Evolutionary conservation across 768 basidiomycete species (phyloP).

Genomic region (Strobilomyces dryophilus): DNA sequence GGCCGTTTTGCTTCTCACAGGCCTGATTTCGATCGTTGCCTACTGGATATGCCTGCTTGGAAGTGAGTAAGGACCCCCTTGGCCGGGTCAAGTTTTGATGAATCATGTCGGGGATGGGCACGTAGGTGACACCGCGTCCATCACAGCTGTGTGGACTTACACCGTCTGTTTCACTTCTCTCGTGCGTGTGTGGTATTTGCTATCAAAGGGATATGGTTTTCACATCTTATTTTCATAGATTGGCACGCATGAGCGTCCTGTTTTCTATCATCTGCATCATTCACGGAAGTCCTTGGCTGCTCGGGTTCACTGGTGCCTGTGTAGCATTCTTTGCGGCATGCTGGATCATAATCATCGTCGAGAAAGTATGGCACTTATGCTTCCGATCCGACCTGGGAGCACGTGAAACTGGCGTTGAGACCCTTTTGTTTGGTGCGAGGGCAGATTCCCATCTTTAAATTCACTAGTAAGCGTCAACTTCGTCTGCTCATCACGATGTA

Average conservation of each 20-base stretch:
- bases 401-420: no score
- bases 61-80: not conserved
- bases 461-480: conserved; percentile 8
- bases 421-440: not conserved
- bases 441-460: conserved; percentile 6
- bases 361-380: not conserved
- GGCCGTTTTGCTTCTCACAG: no score
- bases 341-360: not conserved
- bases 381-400: not conserved
- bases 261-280: not conserved
- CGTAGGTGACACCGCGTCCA: not conserved
- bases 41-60: no score
- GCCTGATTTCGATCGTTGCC: no score
- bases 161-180: not conserved
- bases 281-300: not conserved
- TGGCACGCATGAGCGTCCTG: not conserved
- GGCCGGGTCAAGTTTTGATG: not conserved
- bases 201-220: not conserved
- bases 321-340: not conserved
- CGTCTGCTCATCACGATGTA: not conserved
- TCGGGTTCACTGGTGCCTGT: not conserved
- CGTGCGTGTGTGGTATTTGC: not conserved
- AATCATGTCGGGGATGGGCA: not conserved
- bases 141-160: not conserved
- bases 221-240: not conserved